Evolutionary conservation across 495 filamentous ascomycete species (phyloP).

Genomic region (Penicillium waksmanii): DNA sequence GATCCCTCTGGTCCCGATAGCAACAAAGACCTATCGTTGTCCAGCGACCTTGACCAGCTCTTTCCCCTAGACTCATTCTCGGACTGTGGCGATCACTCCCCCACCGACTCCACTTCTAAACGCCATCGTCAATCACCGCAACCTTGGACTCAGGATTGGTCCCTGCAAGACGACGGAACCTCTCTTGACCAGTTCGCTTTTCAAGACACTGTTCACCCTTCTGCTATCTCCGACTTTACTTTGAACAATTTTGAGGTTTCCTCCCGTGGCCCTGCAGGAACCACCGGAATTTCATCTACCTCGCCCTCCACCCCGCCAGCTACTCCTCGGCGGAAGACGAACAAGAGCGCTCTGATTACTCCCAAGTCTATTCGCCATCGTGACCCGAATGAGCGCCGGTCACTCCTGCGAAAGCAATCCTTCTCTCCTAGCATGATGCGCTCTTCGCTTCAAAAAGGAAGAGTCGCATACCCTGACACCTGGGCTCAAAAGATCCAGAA

Average conservation of each 20-base stretch:
- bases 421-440: slow-evolving; percentile 48
- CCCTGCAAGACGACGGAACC: slow-evolving; percentile 39
- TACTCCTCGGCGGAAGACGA: slow-evolving; percentile 44
- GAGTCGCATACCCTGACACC: slow-evolving; percentile 49
- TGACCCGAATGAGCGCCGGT: slow-evolving; percentile 45
- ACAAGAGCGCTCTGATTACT: slow-evolving; percentile 43
- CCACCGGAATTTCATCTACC: slow-evolving; percentile 25
- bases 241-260: slow-evolving; percentile 41
- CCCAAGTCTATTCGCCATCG: slow-evolving; percentile 48
- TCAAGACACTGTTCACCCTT: slow-evolving; percentile 47
- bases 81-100: slow-evolving; percentile 51
- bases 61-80: slow-evolving; percentile 48
- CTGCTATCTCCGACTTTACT: slow-evolving; percentile 41
- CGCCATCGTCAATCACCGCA: slow-evolving; percentile 42
- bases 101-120: slow-evolving; percentile 41
- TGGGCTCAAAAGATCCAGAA: slow-evolving; percentile 49
- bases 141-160: slow-evolving; percentile 48
- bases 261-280: slow-evolving; percentile 25
- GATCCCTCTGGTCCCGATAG: slow-evolving; percentile 44
- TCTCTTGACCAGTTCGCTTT: slow-evolving; percentile 38
- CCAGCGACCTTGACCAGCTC: slow-evolving; percentile 48
- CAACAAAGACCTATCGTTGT: slow-evolving; percentile 50
- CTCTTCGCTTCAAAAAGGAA: slow-evolving; percentile 43
- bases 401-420: slow-evolving; percentile 46
- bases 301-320: slow-evolving; percentile 50